A percentile compares a stretch with the other conserved stretches of the same genome.
Conservation (phyloP, 495 filamentous ascomycete genomes). For the Tuber melanosporum region DNA sequence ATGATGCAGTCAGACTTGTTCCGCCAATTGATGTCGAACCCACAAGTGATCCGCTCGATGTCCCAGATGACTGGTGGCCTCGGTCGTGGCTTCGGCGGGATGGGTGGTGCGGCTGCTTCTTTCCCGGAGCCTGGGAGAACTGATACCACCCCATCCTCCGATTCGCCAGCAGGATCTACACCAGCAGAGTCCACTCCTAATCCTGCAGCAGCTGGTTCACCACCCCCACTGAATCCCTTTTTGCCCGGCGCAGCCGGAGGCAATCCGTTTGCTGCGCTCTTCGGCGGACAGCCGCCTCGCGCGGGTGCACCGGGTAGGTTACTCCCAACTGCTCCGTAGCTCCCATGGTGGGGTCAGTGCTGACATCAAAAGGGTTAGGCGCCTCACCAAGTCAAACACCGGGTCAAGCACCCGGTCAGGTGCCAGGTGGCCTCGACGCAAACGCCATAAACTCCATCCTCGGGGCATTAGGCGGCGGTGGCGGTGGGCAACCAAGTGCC, state of each 20-base stretch:
- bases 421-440: slow-evolving; percentile 29
- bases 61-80: slow-evolving; percentile 62
- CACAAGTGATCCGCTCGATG: slow-evolving; percentile 70
- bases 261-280: slow-evolving; percentile 71
- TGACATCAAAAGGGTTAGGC: slow-evolving; percentile 19
- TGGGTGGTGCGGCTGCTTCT: slow-evolving; percentile 45
- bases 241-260: slow-evolving; percentile 45
- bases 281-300: slow-evolving; percentile 46
- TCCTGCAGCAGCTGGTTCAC: slow-evolving; percentile 41
- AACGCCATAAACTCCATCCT: slow-evolving; percentile 49
- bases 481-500: slow-evolving; percentile 3
- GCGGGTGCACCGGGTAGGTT: slow-evolving; percentile 15
- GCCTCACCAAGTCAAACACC: slow-evolving; percentile 24
- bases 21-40: slow-evolving; percentile 92
- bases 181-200: slow-evolving; percentile 42
- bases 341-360: slow-evolving; percentile 36
- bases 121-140: slow-evolving; percentile 89
- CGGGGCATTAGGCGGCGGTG: slow-evolving; percentile 22
- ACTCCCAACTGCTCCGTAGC: slow-evolving; percentile 23
- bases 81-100: slow-evolving; percentile 45
- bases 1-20: slow-evolving; percentile 81
- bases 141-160: slow-evolving; percentile 53
- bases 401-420: slow-evolving; percentile 14
- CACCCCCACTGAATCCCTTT: slow-evolving; percentile 45
- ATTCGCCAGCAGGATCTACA: slow-evolving; percentile 23